phyloP scores from a whole-genome alignment of 2,329 filamentous ascomycete species.

The Trichoderma asperellum region DNA sequence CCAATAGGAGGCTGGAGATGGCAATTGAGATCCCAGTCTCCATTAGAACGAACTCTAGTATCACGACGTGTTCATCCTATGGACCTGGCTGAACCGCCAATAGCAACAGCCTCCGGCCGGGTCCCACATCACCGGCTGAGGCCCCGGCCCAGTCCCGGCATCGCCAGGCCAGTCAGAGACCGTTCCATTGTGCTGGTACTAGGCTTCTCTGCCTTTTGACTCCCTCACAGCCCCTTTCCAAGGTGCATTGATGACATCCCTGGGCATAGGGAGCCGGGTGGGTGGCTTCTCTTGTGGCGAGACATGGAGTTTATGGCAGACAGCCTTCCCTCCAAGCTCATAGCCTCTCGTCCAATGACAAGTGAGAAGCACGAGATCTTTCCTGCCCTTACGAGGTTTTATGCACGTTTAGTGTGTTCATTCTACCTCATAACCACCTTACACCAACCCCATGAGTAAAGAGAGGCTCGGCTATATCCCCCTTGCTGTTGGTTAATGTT shows the following conservation, averaged over 20 bases:
- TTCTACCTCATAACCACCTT: not conserved
- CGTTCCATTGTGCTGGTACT: conserved; percentile 27
- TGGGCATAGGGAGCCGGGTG: not conserved
- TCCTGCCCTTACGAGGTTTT: not conserved
- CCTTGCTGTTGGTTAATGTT: conserved; percentile 10
- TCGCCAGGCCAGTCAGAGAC: conserved; percentile 16
- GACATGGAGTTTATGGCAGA: not conserved
- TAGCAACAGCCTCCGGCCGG: conserved; percentile 21
- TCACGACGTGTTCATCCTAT: conserved; percentile 9
- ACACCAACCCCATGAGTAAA: not conserved
- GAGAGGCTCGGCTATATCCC: conserved; percentile 7
- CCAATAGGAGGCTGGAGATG: not conserved
- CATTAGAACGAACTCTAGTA: not conserved
- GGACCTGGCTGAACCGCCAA: not conserved
- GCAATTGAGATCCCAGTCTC: not conserved
- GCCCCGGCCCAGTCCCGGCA: conserved; percentile 19
- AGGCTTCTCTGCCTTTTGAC: conserved; percentile 25
- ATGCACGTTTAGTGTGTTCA: not conserved
- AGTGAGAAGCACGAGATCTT: not conserved
- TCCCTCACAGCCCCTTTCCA: conserved; percentile 25
- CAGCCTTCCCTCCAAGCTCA: not conserved
- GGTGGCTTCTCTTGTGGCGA: not conserved
- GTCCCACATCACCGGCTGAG: conserved; percentile 27
- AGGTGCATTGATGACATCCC: conserved; percentile 22
- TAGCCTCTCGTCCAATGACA: not conserved